Evolutionary conservation across 2,329 filamentous ascomycete genomes (phyloP), one percentile per base, ranked within the genome.

Genomic region (Aspergillus eucalypticola): DNA sequence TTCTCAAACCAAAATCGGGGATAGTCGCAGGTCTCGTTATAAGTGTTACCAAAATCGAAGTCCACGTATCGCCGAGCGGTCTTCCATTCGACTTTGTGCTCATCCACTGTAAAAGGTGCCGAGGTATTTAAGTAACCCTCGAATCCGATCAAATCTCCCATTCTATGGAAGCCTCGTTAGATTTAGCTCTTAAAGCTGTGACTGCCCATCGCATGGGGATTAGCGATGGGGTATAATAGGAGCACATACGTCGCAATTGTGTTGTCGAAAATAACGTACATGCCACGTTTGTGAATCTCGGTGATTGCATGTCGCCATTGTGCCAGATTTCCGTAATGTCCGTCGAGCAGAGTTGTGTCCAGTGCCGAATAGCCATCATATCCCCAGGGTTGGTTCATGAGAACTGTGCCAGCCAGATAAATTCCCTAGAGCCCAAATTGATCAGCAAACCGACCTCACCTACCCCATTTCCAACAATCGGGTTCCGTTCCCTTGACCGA

Each of bases 211-310:
- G 39, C 19, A 11, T 8, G 11, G n/a, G 10, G 21, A 27, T 44
- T n/a, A 38, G 32, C 32, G 6, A 35, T 13, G 39, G n/a, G 17
- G n/a, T 2, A 35, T 5, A 35, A 10, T 19, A 17, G 39, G 21
- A 17, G 17, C 10, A 73, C 79, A 75, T 73, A 81, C 76, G 86
- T 88, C 38, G 83, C 81, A 69, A 88, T 81, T 0, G 86, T 88
- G 66, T 88, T 88, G 69, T 88, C 86, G 60, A 88, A 71, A 27
- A 88, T 76, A 35, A 88, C 84, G 73, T 87, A 88, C 85, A 89
- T 88, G 58, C 80, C 82, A 29, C 83, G 79, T 1, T 72, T 70
- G 66, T 89, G 86, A 15, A 88, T 85, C 49, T 84, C 84, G 8
- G 81, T 76, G 57, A 88, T 82, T 2, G 82, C 80, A 42, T 75